Evolutionary conservation across 2,329 filamentous ascomycete genomes (phyloP), one percentile per base, ranked within the genome.

Genomic region (Tympanopsis confertula): DNA sequence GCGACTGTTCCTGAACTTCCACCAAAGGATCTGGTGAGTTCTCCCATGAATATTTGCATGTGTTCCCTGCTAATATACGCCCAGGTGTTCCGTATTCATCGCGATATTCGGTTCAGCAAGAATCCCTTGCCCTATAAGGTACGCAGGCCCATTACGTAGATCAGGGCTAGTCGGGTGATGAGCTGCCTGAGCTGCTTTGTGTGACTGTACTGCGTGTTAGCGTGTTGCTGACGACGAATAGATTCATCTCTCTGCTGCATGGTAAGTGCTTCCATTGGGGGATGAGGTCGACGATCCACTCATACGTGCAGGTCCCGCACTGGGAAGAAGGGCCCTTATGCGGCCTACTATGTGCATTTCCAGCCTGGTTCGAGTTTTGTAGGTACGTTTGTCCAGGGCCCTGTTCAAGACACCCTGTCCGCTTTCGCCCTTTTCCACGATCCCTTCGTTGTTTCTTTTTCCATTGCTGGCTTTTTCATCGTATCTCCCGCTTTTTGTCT

Each of bases 81-180:
- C 15, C 15, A 33, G 30, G 15, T 33, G 7, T 33, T 33, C 17
- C 30, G 30, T 17, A 33, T 33, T 10, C 30, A 33, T 17, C 10
- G 30, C 10, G 30, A 33, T 18, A 17, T 33, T 17, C 30, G 30
- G 15, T 33, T 33, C 30, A 33, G 30, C 30, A 33, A 33, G 15
- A 18, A 33, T 18, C 30, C 30, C 15, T 12, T 15, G 10, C 30
- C 30, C 7, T 33, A 33, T 18, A 33, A 33, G 30, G 30, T 33
- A 33, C 17, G 30, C 17, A 10, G 22, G n/a, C 22, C 22, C n/a
- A 10, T 26, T 26, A 26, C n/a, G 22, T 26, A 7, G 22, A 26
- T 10, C 22, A 10, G 22, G n/a, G 22, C 22, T 26, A 26, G n/a
- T n/a, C 7, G n/a, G 22, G n/a, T 28, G 24, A 28, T 28, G n/a